These are phyloP conservation scores for Russula dissimulans DNA, from an alignment of 768 basidiomycete species.

Conservation along the genomic window DNA sequence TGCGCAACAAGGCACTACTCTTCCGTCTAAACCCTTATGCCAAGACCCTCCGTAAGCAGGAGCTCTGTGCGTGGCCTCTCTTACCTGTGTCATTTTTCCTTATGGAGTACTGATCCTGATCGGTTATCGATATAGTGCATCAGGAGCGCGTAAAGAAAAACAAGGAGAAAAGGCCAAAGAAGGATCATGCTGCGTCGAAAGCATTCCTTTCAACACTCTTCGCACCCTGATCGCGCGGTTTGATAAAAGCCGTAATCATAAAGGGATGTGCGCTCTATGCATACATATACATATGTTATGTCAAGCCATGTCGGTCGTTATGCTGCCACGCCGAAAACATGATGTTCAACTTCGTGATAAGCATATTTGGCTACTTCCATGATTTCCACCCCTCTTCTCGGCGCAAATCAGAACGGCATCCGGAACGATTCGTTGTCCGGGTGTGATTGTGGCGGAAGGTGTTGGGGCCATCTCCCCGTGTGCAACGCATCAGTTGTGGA, in stretches of 20 bases:
- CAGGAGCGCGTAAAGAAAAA: slow-evolving; percentile 62
- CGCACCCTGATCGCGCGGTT: slow-evolving; percentile 52
- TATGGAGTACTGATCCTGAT: slow-evolving; percentile 4
- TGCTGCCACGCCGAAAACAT: slow-evolving; percentile 21
- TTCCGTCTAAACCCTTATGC: slow-evolving; percentile 99
- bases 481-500: neutral
- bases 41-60: slow-evolving; percentile 84
- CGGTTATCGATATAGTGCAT: slow-evolving; percentile 44
- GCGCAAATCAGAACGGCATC: slow-evolving; percentile 9
- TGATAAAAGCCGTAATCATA: slow-evolving; percentile 4
- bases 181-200: slow-evolving; percentile 60
- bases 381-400: slow-evolving; percentile 6
- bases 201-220: slow-evolving; percentile 79
- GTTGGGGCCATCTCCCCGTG: neutral
- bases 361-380: slow-evolving; percentile 4
- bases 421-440: neutral
- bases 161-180: slow-evolving; percentile 56
- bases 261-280: neutral
- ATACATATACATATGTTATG: slow-evolving; percentile 3
- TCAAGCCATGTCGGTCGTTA: slow-evolving; percentile 15
- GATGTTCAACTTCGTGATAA: slow-evolving; percentile 18
- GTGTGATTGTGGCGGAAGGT: slow-evolving; percentile 15
- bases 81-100: neutral
- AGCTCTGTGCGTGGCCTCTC: slow-evolving; percentile 55
- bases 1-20: slow-evolving; percentile 85